Base-by-base conservation (phyloP, 768 basidiomycete species). In the Mycena maculata region DNA sequence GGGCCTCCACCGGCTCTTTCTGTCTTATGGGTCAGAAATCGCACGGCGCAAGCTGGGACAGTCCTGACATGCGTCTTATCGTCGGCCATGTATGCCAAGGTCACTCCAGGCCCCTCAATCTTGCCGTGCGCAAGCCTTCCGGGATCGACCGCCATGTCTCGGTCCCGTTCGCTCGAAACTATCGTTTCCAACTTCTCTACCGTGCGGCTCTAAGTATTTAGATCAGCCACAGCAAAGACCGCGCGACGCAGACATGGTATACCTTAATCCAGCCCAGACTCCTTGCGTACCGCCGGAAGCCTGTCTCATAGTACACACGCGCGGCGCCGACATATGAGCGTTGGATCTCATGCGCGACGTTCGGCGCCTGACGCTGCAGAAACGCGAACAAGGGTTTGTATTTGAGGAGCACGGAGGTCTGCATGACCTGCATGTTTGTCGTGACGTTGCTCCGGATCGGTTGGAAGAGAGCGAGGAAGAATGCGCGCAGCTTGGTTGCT, bases 301-400 rank as follows among this genome's bases (percentile, higher is more conserved):
- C 94, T 23, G 98, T 99, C 80, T 99, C 98, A 65, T 95, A 98
- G 76, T 98, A 99, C 23, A 93, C 86, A 42, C 96, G 89, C 16
- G 93, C 92, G 28, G 92, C 88, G 36, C 87, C 87, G 30, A 92
- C 81, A 76, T 99, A 99, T 3, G 93, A 90, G 56, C 94, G 84
- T 76, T 95, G 95, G 25, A 99, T 81, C 77, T 99, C 96, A 49
- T 86, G 85, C 4, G 98, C 96, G 31, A 96, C 92, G 36, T 84
- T 84, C 11, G 90, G 85, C 7, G 92, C 92, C 67, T 95, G 92
- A 3, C 94, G 89, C 68, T 91, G 89, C 39, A 99, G 83, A 75
- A 99, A 99, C 1, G 86, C 85, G 72, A 90, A 98, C 63, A 99
- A 83, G 10, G 92, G 82, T 50, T 85, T 86, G 75, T 95, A 95